phyloP scores from a whole-genome alignment of 805 yeast genomes.

The Helenozyma rhizophorensis region DNA sequence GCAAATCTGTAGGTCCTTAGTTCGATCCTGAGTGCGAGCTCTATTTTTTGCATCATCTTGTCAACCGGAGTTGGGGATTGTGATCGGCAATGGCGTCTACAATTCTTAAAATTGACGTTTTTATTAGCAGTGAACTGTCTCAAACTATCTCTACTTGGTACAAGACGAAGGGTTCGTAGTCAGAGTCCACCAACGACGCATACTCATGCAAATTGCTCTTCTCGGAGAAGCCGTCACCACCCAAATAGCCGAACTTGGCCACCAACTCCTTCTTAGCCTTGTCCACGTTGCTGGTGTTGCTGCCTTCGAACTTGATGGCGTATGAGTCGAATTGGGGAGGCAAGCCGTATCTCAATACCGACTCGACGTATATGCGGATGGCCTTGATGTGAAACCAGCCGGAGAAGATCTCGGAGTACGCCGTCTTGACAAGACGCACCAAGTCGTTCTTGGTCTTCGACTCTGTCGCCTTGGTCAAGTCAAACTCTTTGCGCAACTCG shows the following conservation, averaged over 20 bases:
- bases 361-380: slow-evolving; percentile 84
- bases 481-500: slow-evolving; percentile 72
- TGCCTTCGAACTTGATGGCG: slow-evolving; percentile 41
- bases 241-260: slow-evolving; percentile 78
- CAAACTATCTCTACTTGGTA: slow-evolving; percentile 47
- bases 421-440: slow-evolving; percentile 77
- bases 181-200: slow-evolving; percentile 89
- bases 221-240: slow-evolving; percentile 79
- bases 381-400: slow-evolving; percentile 90
- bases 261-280: slow-evolving; percentile 69
- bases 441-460: slow-evolving; percentile 69
- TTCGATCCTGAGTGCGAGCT: slow-evolving; percentile 94
- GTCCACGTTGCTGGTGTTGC: slow-evolving; percentile 32
- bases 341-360: slow-evolving; percentile 91
- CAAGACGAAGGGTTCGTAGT: slow-evolving; percentile 93
- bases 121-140: too few species aligned
- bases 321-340: slow-evolving; percentile 81
- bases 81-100: too few species aligned
- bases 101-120: too few species aligned
- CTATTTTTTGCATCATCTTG: slow-evolving; percentile 25
- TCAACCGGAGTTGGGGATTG: too few species aligned
- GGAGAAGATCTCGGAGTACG: slow-evolving; percentile 81
- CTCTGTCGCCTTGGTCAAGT: slow-evolving; percentile 71
- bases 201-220: slow-evolving; percentile 79
- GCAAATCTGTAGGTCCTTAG: slow-evolving; percentile 98